These are phyloP conservation scores for Chaetomium tenue DNA, from an alignment of 495 filamentous ascomycete genomes.

Conservation along the genomic window DNA sequence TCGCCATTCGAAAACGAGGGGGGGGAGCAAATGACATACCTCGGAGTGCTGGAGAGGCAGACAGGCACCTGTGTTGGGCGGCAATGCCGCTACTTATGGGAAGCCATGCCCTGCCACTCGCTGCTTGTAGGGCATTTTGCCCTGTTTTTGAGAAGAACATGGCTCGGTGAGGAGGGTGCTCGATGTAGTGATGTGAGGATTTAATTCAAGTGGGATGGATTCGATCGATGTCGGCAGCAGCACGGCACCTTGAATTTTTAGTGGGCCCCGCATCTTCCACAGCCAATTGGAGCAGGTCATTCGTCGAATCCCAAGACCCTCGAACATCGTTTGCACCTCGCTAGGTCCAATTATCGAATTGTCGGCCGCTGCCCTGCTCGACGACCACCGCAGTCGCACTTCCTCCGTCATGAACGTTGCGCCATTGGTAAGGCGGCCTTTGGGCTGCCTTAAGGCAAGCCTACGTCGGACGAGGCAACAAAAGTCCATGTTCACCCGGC, in stretches of 20 bases:
- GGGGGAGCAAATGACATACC: slow-evolving; percentile 18
- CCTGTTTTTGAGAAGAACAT: slow-evolving; percentile 27
- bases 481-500: slow-evolving; percentile 34
- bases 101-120: slow-evolving; percentile 22
- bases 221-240: not conserved
- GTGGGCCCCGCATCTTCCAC: not conserved
- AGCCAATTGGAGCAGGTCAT: slow-evolving; percentile 8
- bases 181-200: not conserved
- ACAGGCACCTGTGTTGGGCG: slow-evolving; percentile 29
- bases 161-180: not conserved
- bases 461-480: slow-evolving; percentile 49
- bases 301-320: slow-evolving; percentile 1
- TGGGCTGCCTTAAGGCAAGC: slow-evolving; percentile 64
- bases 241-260: slow-evolving; percentile 2
- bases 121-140: slow-evolving; percentile 26
- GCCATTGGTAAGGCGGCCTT: slow-evolving; percentile 56
- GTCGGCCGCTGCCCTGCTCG: slow-evolving; percentile 1
- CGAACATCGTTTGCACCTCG: slow-evolving; percentile 2
- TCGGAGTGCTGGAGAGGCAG: slow-evolving; percentile 24
- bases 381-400: not conserved
- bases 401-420: slow-evolving; percentile 55
- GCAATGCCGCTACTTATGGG: slow-evolving; percentile 4
- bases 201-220: not conserved
- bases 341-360: not conserved
- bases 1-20: not conserved